Base-by-base conservation (phyloP, 768 basidiomycete genomes). In the Cubamyces lactineus region DNA sequence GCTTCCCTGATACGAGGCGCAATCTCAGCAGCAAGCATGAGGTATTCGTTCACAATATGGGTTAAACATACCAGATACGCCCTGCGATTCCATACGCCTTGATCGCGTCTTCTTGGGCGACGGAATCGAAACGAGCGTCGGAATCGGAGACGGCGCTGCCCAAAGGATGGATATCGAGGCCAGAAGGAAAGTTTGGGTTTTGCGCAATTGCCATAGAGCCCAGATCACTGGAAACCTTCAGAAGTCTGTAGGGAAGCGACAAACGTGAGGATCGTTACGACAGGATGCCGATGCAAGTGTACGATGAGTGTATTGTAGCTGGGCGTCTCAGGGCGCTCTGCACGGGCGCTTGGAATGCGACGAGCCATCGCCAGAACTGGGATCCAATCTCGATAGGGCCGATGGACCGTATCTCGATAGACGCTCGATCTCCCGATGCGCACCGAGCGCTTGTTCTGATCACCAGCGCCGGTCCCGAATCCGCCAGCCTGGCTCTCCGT, bases 1-100 rank as follows among this genome's bases (percentile, higher is more conserved):
- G 70, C 71, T 59, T 74, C 72, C 72, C 72, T 73, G 48, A 41
- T 26, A 45, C 43, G 46, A 39, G 30, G 11, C 12, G 40, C 30
- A 6, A 15, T 28, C 15, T 57, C 41, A 56, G 61, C 30, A 57
- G 17, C 46, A 53, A 42, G 41, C 47, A 50, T 26, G 43, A 24
- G 15, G 28, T 48, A 17, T 39, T 41, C 19, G 26, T 59, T 49
- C 13, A 47, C 8, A 16, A 9, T 19, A 46, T 30, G 42, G 41
- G 24, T 30, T 24, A 19, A 15, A 42, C 52, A 30, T 79, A 91
- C 93, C 92, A 94, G 49, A 95, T 86, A 73, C 90, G 80, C 34
- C 92, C 91, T 8, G 92, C 93, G 58, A 95, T 94, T 5, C 92
- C 92, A 70, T 89, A 93, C 66, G 77, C 77, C 16, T 78, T 74